A percentile compares a stretch with the other conserved stretches of the same genome.
These are phyloP conservation scores for Solanum dulcamara DNA, from an alignment of 257 asterid species.

Conservation along the genomic window DNA sequence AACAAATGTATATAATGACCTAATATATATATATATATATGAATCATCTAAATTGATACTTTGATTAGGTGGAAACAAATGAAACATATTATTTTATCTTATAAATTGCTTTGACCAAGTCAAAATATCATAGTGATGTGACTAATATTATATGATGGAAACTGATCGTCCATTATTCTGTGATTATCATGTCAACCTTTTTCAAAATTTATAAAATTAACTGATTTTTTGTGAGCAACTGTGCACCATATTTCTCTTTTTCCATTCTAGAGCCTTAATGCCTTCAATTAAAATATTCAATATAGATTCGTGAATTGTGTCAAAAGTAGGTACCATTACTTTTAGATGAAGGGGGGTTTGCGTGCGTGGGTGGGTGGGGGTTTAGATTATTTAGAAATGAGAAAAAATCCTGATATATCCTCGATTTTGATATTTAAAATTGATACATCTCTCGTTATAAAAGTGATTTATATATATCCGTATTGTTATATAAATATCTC, in stretches of 20 bases:
- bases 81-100: not conserved
- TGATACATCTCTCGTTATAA: too few relatives aligned
- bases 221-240: not conserved
- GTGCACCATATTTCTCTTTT: not conserved
- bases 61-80: not conserved
- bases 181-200: not conserved
- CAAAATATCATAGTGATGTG: not conserved
- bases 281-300: not conserved
- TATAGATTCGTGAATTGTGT: conserved; percentile 13
- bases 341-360: not conserved
- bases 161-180: not conserved
- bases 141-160: not conserved
- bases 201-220: not conserved
- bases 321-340: conserved; percentile 12
- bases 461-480: too few relatives aligned
- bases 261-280: too few relatives aligned
- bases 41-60: not conserved
- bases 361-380: too few relatives aligned
- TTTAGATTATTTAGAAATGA: not conserved
- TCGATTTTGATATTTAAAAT: too few relatives aligned
- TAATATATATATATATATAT: too few relatives aligned
- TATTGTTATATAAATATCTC: too few relatives aligned
- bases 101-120: conserved; percentile 2
- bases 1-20: too few relatives aligned
- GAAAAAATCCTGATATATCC: too few relatives aligned